A percentile compares a stretch with the other conserved stretches of the same genome.
These are phyloP conservation scores for Colletotrichum sp. DNA, from an alignment of 2,329 filamentous ascomycete species.

Conservation along the genomic window DNA sequence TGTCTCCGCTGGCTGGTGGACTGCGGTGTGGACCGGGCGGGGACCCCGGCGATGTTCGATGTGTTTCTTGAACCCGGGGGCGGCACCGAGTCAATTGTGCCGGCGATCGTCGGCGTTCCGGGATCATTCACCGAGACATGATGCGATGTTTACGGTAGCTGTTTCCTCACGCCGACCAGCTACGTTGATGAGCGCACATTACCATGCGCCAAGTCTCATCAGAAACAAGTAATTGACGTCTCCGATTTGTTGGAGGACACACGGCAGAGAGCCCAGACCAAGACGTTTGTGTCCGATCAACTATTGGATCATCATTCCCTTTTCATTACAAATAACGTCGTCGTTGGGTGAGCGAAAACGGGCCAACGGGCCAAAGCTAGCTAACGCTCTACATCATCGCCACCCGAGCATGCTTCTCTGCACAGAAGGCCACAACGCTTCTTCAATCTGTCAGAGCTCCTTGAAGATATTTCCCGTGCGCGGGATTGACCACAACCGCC, in stretches of 20 bases:
- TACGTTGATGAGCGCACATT: not conserved
- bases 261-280: not conserved
- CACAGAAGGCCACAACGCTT: not conserved
- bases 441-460: not conserved
- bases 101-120: not conserved
- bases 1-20: slow-evolving; percentile 5
- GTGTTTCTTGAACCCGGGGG: not conserved
- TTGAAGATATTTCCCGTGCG: not conserved
- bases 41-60: not conserved
- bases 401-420: not conserved
- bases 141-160: not conserved
- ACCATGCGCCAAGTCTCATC: not conserved
- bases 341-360: not conserved
- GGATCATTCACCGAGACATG: not conserved
- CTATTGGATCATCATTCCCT: not conserved
- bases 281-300: not conserved
- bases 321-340: not conserved
- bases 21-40: not conserved
- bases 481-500: not conserved
- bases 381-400: not conserved
- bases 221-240: not conserved
- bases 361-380: not conserved
- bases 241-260: not conserved
- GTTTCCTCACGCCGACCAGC: accelerated
- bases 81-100: not conserved